Base-by-base conservation (phyloP, 306 rosid species). In the Quercus alba region DNA sequence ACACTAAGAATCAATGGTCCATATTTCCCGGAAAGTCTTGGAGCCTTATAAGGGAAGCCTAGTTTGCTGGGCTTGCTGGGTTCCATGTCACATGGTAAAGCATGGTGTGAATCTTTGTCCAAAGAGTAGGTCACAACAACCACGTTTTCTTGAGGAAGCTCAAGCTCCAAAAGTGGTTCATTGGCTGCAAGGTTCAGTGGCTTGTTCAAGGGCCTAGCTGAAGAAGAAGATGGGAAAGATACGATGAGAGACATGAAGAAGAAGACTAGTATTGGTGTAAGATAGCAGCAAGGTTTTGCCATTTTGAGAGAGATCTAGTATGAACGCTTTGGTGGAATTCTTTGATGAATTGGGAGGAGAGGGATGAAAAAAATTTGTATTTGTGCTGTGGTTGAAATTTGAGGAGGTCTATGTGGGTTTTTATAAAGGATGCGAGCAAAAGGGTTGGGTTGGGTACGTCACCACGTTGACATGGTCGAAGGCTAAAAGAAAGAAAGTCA, bases 1-100 rank as follows among this genome's bases (percentile, higher is more conserved):
- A 91, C 87, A 73, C 75, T 84, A n/a, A 94, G 78, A 17, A 86
- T 19, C 81, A 90, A 31, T 1, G 90, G 21, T 7, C 82, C 75
- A 9, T 81, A 81, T 75, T 86, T 88, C 6, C 84, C 49, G 49
- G 74, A 76, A 30, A 64, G 18, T 44, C 88, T 78, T 33, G 68
- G 73, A 15, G 70, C 33, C 23, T 9, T 6, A 28, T 8, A 38
- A 13, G 19, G 56, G 57, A 30, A 59, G 25, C 6, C 61, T 57
- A 5, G 35, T 75, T 14, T 30, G 46, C 46, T 38, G 59, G 7
- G 30, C 54, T 46, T 46, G 58, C 74, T 41, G 68, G 41, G 49
- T 4, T 15, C 76, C 80, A 25, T 38, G 80, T 74, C 70, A 52
- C 75, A 71, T 21, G 77, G 76, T 1, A 25, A 4, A 26, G 26